Evolutionary conservation across 805 yeast genomes (phyloP), one percentile per base, ranked within the genome.

Genomic region (Cyberlindnera mississippiensis): DNA sequence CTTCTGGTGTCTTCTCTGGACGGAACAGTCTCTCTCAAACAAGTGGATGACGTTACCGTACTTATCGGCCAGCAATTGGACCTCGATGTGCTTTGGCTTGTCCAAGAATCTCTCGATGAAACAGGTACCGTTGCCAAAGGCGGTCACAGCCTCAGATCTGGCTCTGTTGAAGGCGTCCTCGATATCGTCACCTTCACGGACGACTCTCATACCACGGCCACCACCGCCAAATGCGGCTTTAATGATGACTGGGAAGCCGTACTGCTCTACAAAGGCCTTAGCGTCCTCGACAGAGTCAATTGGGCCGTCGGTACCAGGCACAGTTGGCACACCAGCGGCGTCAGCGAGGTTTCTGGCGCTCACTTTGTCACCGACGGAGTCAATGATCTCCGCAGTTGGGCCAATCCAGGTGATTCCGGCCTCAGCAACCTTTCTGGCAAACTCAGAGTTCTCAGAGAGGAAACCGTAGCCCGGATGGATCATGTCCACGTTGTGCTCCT

Each of bases 211-310:
- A 77, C 99, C 99, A 70, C 98, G 82, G 62, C 99, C 99, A 75
- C 99, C 99, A 70, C 99, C 99, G 64, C 99, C 99, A 61, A 85
- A 93, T 29, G 99, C 99, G 35, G 99, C 99, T 69, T 91, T 91
- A 69, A 91, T 89, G 67, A 91, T 91, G 37, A 93, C 98, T 8
- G 99, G 99, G 69, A 65, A 90, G 26, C 99, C 99, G 65, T 91
- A 76, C 67, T 88, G 60, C 34, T 69, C 76, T 28, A 90, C 97
- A 60, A 91, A 91, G 8, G 63, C 81, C 50, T 68, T 57, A 27
- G 98, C 98, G 57, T 91, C 88, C 43, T 73, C 82, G 18, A 82
- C 82, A 20, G 75, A 58, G 44, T 82, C 90, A 61, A 93, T 89
- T 49, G 99, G 98, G 31, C 98, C 99, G 7, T 95, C 95, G 12